phyloP scores from a whole-genome alignment of 2,329 filamentous ascomycete genomes.

The Blastomyces silverae region DNA sequence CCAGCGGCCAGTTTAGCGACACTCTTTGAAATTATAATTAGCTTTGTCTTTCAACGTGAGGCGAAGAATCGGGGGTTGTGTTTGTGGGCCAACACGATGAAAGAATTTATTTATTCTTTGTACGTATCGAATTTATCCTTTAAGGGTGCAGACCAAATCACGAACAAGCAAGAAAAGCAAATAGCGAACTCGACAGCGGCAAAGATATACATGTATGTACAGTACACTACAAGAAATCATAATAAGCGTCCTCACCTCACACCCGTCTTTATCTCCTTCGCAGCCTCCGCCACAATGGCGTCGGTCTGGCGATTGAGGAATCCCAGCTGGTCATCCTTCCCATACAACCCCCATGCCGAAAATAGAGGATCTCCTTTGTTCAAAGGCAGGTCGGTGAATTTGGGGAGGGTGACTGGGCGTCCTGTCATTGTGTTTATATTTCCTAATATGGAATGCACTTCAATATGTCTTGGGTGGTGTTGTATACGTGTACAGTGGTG shows the following conservation, averaged over 20 bases:
- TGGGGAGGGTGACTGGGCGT: conserved; percentile 18
- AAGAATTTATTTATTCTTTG: background rate
- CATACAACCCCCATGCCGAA: conserved; percentile 47
- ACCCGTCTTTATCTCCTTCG: conserved; percentile 52
- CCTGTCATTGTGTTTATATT: conserved; percentile 14
- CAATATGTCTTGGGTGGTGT: background rate
- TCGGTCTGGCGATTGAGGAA: conserved; percentile 56
- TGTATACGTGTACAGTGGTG: background rate
- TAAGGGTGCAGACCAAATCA: background rate
- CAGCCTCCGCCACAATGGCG: conserved; percentile 47
- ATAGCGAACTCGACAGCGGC: background rate
- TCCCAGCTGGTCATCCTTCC: conserved; percentile 52
- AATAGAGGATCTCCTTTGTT: conserved; percentile 19
- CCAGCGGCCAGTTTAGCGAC: conserved; percentile 55
- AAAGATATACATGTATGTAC: background rate
- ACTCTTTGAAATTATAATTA: conserved; percentile 36
- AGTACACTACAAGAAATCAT: background rate
- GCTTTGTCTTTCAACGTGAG: background rate
- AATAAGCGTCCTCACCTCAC: conserved; percentile 29
- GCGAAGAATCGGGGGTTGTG: background rate
- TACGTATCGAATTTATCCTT: background rate
- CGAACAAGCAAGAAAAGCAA: background rate
- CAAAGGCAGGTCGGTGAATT: conserved; percentile 20
- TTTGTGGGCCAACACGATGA: background rate
- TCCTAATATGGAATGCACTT: background rate